Evolutionary conservation across 148 eudicot genomes (phyloP), one percentile per base, ranked within the genome.

Genomic region (Polygonum maritimum): DNA sequence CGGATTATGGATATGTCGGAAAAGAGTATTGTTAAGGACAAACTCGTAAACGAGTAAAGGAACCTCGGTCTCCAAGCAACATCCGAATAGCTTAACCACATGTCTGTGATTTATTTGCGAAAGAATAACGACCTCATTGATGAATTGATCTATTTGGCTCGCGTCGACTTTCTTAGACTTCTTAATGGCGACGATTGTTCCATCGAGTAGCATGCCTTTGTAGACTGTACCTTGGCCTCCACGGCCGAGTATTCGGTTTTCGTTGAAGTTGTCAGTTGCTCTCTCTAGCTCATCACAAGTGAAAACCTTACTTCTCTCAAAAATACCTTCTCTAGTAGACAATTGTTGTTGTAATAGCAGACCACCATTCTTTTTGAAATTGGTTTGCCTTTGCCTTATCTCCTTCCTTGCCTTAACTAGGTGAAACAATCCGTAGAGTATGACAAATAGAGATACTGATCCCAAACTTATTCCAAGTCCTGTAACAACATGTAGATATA

Each of bases 151-250:
- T 4, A 63, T 8, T 63, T 63, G 70, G 40, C 70, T 63, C 14
- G 11, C 70, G 15, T 63, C 41, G 41, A 63, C 70, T 13, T 35
- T 63, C 18, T 35, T 33, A 12, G 70, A 35, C 38, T 63, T 63
- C n/a, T 63, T 63, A 14, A 63, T 63, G 1, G 70, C 41, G 8
- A 63, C 70, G 0, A 63, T 31, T 33, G 70, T 63, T 63, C 70
- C 70, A 35, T 63, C 70, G 5, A 31, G 40, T 14, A 63, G 35
- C 70, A 63, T 63, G 14, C 70, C 70, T 63, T 63, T 63, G 70
- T 63, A 63, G 41, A 63, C 70, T 3, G 70, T 63, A 33, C 70
- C 70, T 63, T 63, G 70, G 35, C 70, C 70, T 63, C 70, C 70
- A 63, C 70, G 70, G 5, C 70, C 70, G 35, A 63, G 70, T 63